Evolutionary conservation across 225 moss, liverwort and hornwort genomes (phyloP).

Genomic region (Sphagnum contortum): DNA sequence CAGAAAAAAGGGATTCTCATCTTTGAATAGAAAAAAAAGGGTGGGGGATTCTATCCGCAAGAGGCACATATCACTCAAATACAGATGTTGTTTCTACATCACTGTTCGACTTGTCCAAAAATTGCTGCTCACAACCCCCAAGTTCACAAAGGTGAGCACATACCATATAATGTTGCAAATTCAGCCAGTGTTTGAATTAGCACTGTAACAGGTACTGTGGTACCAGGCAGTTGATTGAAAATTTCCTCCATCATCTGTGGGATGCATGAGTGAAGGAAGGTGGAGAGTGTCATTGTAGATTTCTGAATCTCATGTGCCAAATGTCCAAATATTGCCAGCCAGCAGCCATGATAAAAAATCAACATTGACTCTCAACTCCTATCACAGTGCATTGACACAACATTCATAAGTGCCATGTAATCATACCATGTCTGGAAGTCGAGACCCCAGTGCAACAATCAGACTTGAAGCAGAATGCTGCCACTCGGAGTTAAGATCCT

Average conservation of each 20-base stretch:
- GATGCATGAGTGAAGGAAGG: no score
- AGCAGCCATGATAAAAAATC: no score
- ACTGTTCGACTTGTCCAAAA: no score
- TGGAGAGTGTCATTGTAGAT: no score
- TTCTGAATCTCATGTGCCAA: no score
- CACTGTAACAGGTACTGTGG: constrained; percentile 71
- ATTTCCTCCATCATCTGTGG: constrained; percentile 98
- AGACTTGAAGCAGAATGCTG: constrained; percentile 83
- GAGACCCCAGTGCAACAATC: constrained; percentile 89
- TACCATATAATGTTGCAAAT: constrained; percentile 84
- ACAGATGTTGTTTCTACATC: no score
- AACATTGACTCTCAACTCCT: no score
- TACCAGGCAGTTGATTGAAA: constrained; percentile 77
- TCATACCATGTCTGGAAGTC: constrained; percentile 87
- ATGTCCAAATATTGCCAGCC: no score
- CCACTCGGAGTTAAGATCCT: constrained; percentile 94
- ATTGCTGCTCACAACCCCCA: neutral
- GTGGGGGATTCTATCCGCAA: no score
- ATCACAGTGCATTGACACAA: no score
- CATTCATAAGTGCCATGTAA: neutral
- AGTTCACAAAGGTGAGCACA: constrained; percentile 7
- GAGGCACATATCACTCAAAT: no score
- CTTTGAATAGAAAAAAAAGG: constrained; percentile 4
- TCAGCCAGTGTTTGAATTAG: constrained; percentile 83
- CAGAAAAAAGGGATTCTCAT: neutral